These are phyloP conservation scores for Castanea crenata DNA, from an alignment of 306 rosid genomes.

Conservation along the genomic window DNA sequence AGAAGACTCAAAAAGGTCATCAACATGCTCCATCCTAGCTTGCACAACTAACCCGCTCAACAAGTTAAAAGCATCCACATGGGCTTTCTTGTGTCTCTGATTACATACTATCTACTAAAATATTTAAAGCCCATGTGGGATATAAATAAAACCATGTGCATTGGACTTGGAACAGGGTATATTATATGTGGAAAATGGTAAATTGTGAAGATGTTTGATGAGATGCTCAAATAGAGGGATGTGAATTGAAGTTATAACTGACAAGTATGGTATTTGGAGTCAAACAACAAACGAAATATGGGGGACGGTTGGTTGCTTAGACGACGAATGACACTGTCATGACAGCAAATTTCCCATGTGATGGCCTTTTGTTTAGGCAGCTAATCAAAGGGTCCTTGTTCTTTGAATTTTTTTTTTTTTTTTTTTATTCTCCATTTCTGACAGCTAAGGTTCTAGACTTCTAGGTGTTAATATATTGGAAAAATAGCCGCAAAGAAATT, in stretches of 20 bases:
- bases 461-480: neutral
- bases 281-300: slow-evolving; percentile 9
- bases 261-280: slow-evolving; percentile 25
- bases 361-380: slow-evolving; percentile 30
- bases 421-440: slow-evolving; percentile 8
- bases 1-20: slow-evolving; percentile 41
- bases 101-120: neutral
- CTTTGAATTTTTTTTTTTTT: neutral
- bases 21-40: slow-evolving; percentile 43
- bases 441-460: slow-evolving; percentile 26
- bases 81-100: neutral
- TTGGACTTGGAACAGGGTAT: slow-evolving; percentile 20
- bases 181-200: slow-evolving; percentile 2
- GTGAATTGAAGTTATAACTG: slow-evolving; percentile 16
- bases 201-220: slow-evolving; percentile 14
- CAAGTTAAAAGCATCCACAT: slow-evolving; percentile 15
- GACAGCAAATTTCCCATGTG: slow-evolving; percentile 73
- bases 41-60: slow-evolving; percentile 26
- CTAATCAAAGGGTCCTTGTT: neutral
- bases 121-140: slow-evolving; percentile 32
- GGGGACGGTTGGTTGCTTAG: slow-evolving; percentile 22
- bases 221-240: slow-evolving; percentile 10
- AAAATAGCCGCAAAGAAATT: neutral
- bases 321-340: slow-evolving; percentile 37
- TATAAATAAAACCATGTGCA: slow-evolving; percentile 40